Evolutionary conservation across 2,329 filamentous ascomycete genomes (phyloP).

Genomic region (Diaporthe ilicicola): DNA sequence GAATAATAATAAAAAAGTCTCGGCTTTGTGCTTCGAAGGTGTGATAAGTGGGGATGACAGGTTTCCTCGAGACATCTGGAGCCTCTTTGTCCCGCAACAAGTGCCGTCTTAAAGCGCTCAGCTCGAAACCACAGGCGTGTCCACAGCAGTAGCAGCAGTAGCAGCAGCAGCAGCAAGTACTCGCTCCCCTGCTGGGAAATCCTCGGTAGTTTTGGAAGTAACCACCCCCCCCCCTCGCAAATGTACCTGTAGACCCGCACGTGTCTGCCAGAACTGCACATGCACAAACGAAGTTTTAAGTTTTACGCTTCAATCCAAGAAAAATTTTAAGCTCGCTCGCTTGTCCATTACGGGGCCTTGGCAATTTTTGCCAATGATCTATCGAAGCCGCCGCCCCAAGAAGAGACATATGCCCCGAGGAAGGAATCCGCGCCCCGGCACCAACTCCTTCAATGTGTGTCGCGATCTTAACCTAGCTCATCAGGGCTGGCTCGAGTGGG

Average conservation of each 20-base stretch:
- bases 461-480: background rate
- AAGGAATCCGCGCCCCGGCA: background rate
- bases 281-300: slow-evolving; percentile 7
- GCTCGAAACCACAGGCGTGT: background rate
- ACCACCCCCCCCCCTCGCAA: background rate
- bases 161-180: background rate
- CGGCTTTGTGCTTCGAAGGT: background rate
- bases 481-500: too few species aligned
- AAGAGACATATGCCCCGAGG: background rate
- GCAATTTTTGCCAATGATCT: background rate
- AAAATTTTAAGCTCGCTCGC: slow-evolving; percentile 33
- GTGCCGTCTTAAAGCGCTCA: background rate
- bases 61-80: too few species aligned
- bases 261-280: background rate
- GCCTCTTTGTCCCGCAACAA: background rate
- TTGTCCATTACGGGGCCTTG: slow-evolving; percentile 24
- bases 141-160: background rate
- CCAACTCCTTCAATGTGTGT: background rate
- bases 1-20: too few species aligned
- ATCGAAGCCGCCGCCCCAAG: background rate
- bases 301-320: slow-evolving; percentile 27
- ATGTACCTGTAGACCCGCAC: background rate
- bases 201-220: background rate
- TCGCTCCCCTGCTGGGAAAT: slow-evolving; percentile 3
- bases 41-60: background rate